Conservation (phyloP, 305 asterid genomes). For the Nicotiana rustica region DNA sequence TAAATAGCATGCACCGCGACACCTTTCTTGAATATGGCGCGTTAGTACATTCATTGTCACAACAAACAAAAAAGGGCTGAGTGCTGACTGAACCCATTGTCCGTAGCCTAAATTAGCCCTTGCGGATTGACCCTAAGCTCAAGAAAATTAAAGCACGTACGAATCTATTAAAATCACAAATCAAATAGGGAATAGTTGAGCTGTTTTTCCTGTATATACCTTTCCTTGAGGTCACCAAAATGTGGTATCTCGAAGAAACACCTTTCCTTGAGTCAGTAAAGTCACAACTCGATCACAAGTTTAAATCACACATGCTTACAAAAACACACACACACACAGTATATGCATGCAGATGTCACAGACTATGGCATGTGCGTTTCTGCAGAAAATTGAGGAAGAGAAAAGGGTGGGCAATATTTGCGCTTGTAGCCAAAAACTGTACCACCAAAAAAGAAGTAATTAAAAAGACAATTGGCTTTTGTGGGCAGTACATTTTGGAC, state of each 20-base stretch:
- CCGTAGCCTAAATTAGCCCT: no score
- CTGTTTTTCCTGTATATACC: no score
- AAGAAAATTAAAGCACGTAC: no score
- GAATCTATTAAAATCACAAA: no score
- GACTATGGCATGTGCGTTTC: constrained; percentile 24
- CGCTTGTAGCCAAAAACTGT: not conserved
- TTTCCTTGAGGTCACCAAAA: not conserved
- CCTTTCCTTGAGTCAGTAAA: not conserved
- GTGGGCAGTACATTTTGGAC: not conserved
- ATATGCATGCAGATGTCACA: not conserved
- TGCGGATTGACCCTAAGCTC: no score
- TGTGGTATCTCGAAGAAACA: no score
- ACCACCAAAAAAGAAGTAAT: not conserved
- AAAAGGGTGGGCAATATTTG: not conserved
- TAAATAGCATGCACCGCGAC: no score
- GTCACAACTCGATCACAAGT: not conserved
- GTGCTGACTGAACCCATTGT: no score
- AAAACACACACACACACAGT: not conserved
- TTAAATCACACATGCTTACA: not conserved
- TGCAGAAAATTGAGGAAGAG: constrained; percentile 18
- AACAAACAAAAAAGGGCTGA: no score
- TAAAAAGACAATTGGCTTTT: not conserved
- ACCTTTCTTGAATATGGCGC: no score
- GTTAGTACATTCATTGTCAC: no score
- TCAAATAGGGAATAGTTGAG: no score